phyloP scores from a whole-genome alignment of 176 grass and related monocot genomes.

The Aegilops tauschii region DNA sequence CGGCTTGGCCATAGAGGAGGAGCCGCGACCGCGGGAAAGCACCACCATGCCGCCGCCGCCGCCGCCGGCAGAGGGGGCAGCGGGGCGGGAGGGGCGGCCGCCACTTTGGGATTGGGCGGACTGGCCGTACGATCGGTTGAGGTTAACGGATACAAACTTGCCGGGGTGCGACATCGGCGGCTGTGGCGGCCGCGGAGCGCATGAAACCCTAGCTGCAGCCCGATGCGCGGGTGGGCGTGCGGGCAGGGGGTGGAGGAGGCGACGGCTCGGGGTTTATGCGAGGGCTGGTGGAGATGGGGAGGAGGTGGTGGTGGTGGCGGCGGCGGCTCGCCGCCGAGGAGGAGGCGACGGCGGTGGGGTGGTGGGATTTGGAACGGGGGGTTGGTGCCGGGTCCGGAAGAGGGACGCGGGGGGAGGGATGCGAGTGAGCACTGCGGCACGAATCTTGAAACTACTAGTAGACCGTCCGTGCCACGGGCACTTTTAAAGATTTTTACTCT shows the following conservation, averaged over 20 bases:
- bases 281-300: neutral
- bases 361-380: constrained; percentile 29
- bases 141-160: constrained; percentile 87
- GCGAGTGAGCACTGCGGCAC: neutral
- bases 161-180: constrained; percentile 77
- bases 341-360: constrained; percentile 38
- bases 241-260: neutral
- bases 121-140: constrained; percentile 81
- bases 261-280: neutral
- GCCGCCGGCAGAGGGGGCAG: constrained; percentile 21
- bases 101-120: constrained; percentile 40
- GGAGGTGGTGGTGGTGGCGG: neutral
- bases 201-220: constrained; percentile 60
- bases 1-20: constrained; percentile 51
- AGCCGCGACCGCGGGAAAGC: constrained; percentile 69
- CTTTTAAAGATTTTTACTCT: no score
- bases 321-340: constrained; percentile 46
- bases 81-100: constrained; percentile 45
- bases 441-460: neutral
- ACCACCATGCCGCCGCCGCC: constrained; percentile 74
- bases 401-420: neutral
- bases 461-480: no score
- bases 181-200: constrained; percentile 20
- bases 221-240: constrained; percentile 18
- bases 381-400: constrained; percentile 38